Percentiles rank a stretch among this genome's conserved stretches.
Conservation (phyloP, 441 rosid species). For the Jatropha podagrica region DNA sequence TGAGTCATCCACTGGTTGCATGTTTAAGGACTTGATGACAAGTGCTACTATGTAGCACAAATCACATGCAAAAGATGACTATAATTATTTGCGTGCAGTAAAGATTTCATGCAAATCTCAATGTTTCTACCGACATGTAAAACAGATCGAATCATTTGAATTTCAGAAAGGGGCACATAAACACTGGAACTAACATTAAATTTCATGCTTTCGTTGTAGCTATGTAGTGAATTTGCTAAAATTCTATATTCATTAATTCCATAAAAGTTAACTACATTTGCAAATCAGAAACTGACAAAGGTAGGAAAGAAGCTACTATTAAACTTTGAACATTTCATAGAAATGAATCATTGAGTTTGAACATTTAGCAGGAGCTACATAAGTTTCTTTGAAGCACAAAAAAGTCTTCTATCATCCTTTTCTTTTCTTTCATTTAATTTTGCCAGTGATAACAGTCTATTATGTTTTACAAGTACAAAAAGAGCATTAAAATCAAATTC, state of each 20-base stretch:
- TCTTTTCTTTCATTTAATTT: not conserved
- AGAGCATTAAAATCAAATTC: not conserved
- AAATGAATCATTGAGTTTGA: not conserved
- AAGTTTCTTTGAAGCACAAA: not conserved
- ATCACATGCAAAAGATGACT: not conserved
- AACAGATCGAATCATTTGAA: conserved; percentile 1
- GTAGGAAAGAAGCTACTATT: not conserved
- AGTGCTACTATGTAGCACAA: not conserved
- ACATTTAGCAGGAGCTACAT: not conserved
- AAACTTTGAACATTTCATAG: not conserved
- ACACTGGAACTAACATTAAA: not conserved
- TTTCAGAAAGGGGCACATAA: not conserved
- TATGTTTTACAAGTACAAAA: not conserved
- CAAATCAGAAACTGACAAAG: not conserved
- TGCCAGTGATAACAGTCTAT: not conserved
- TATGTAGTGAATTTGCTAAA: not conserved
- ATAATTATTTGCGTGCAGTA: not conserved
- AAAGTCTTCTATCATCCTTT: not conserved
- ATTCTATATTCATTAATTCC: not conserved
- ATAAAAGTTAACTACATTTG: not conserved
- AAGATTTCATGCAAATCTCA: not conserved
- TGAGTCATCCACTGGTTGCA: not conserved
- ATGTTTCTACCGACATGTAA: not conserved
- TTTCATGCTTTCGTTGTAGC: not conserved
- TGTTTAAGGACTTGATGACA: not conserved